These are phyloP conservation scores for Zizania latifolia DNA, from an alignment of 176 grass and related monocot species.

Conservation along the genomic window DNA sequence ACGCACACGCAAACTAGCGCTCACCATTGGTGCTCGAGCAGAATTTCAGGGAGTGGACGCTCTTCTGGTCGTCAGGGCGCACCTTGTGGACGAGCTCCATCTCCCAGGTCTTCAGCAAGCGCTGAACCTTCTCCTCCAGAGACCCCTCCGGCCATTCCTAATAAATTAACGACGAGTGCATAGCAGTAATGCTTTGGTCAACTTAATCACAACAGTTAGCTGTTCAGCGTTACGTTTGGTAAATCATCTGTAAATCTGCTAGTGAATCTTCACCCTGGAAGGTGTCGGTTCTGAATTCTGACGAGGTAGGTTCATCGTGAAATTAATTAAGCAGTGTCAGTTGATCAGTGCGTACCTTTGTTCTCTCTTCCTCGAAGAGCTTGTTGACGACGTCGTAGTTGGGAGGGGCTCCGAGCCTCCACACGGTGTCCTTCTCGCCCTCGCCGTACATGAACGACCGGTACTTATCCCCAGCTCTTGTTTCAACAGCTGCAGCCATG, in stretches of 20 bases:
- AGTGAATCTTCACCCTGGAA: no score
- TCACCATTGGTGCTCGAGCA: constrained; percentile 52
- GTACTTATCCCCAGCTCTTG: constrained; percentile 48
- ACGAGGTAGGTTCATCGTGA: no score
- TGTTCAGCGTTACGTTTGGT: no score
- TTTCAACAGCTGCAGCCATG: constrained; percentile 35
- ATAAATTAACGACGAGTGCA: neutral
- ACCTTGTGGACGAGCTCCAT: constrained; percentile 74
- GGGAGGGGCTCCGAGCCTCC: constrained; percentile 59
- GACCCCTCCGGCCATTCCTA: constrained; percentile 56
- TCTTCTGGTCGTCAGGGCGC: constrained; percentile 59
- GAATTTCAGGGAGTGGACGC: constrained; percentile 21
- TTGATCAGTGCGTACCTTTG: constrained; percentile 25
- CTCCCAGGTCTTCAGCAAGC: constrained; percentile 71
- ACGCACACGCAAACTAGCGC: neutral
- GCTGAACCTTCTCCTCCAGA: constrained; percentile 64
- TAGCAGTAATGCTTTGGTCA: no score
- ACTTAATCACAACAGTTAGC: no score
- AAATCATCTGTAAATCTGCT: no score
- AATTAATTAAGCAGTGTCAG: neutral
- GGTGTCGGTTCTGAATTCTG: no score
- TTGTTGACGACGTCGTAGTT: constrained; percentile 68
- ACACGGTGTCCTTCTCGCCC: constrained; percentile 53
- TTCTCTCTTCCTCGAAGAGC: constrained; percentile 73
- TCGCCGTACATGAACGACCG: constrained; percentile 63